Conservation (phyloP, 2,329 filamentous ascomycete species). For the Lasiodiplodia gonubiensis region DNA sequence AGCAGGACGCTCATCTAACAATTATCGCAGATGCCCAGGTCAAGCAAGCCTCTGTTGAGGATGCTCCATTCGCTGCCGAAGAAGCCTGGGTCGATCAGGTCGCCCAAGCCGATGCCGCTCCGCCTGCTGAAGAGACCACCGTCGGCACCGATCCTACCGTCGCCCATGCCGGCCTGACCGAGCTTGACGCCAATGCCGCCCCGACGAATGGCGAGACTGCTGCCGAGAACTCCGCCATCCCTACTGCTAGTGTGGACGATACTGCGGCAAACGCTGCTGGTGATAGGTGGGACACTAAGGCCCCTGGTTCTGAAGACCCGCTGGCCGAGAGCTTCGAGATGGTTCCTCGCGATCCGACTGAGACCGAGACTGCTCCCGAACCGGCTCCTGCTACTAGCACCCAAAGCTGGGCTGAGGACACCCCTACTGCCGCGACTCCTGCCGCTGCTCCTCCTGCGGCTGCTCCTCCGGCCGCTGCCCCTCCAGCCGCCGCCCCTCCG, state of each 20-base stretch:
- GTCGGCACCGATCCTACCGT: slow-evolving; percentile 69
- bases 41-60: slow-evolving; percentile 57
- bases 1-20: slow-evolving; percentile 25
- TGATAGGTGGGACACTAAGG: slow-evolving; percentile 68
- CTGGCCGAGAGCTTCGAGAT: slow-evolving; percentile 75
- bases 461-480: slow-evolving; percentile 37
- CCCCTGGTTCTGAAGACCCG: slow-evolving; percentile 54
- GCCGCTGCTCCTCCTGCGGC: slow-evolving; percentile 38
- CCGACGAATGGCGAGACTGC: slow-evolving; percentile 41
- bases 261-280: slow-evolving; percentile 59
- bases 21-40: slow-evolving; percentile 60
- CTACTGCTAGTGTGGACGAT: slow-evolving; percentile 48
- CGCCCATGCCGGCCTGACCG: slow-evolving; percentile 69
- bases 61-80: slow-evolving; percentile 61
- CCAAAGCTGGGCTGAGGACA: slow-evolving; percentile 84
- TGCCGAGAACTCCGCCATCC: slow-evolving; percentile 39
- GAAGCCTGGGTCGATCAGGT: slow-evolving; percentile 57
- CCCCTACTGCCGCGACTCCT: slow-evolving; percentile 46
- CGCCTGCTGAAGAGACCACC: slow-evolving; percentile 42
- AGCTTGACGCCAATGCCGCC: slow-evolving; percentile 59
- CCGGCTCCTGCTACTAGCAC: slow-evolving; percentile 62
- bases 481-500: slow-evolving; percentile 38
- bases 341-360: slow-evolving; percentile 72
- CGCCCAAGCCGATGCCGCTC: slow-evolving; percentile 49
- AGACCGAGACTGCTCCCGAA: slow-evolving; percentile 71